Evolutionary conservation across 2,329 filamentous ascomycete genomes (phyloP).

Genomic region (Penicillium brasilianum): DNA sequence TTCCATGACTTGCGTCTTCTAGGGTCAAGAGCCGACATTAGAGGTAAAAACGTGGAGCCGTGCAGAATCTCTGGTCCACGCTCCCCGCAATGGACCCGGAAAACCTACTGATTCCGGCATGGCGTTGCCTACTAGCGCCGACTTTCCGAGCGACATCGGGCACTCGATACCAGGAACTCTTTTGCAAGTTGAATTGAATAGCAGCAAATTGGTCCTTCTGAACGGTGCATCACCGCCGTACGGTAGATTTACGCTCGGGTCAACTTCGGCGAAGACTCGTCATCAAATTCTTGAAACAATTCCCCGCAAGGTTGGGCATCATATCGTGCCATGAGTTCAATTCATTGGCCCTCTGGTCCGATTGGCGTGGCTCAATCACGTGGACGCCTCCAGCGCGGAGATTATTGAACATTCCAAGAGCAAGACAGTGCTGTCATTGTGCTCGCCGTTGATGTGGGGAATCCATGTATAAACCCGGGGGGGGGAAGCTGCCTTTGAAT

Average conservation of each 20-base stretch:
- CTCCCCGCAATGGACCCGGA: slow-evolving; percentile 12
- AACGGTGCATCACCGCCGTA: background rate
- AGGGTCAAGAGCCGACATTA: slow-evolving; percentile 1
- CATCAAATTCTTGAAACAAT: slow-evolving; percentile 3
- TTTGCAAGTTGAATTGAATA: background rate
- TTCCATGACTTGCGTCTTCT: slow-evolving; percentile 2
- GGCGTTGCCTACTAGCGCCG: slow-evolving; percentile 12
- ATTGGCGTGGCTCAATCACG: background rate
- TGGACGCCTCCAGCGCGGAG: background rate
- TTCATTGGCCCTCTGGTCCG: slow-evolving; percentile 5
- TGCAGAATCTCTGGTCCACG: slow-evolving; percentile 14
- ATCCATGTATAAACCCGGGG: slow-evolving; percentile 12
- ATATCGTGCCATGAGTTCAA: background rate
- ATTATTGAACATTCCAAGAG: background rate
- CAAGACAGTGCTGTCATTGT: background rate
- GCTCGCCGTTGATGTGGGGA: background rate
- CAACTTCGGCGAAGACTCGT: background rate
- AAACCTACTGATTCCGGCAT: slow-evolving; percentile 18
- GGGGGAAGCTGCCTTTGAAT: background rate
- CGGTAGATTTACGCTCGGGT: background rate
- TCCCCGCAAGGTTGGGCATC: slow-evolving; percentile 1
- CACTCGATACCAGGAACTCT: background rate
- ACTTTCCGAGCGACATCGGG: background rate
- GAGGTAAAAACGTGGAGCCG: slow-evolving; percentile 13
- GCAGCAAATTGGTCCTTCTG: too few species aligned